Evolutionary conservation across 305 asterid species (phyloP).

Genomic region (Fraxinus greggii): DNA sequence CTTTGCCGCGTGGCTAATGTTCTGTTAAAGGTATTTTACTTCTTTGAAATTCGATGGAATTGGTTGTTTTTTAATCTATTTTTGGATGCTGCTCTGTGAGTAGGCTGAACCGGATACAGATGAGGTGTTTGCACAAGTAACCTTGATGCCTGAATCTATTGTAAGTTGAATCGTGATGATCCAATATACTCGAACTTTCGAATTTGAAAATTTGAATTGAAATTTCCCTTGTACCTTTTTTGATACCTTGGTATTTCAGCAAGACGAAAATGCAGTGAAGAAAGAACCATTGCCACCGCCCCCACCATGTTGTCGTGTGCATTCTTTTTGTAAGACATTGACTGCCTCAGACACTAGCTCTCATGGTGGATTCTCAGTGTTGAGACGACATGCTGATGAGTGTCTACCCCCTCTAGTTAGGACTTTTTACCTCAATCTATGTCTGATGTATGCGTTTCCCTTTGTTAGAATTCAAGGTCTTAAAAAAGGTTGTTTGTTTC

Average conservation of each 20-base stretch:
- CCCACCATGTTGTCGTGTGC: constrained; percentile 65
- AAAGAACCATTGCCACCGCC: constrained; percentile 55
- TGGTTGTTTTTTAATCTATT: neutral
- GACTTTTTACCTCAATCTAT: constrained; percentile 10
- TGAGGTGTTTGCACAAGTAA: constrained; percentile 91
- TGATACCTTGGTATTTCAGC: constrained; percentile 43
- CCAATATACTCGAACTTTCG: neutral
- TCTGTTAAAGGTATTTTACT: constrained; percentile 56
- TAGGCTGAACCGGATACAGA: constrained; percentile 97
- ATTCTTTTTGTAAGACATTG: constrained; percentile 90
- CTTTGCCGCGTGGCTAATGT: constrained; percentile 83
- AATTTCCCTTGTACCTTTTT: neutral
- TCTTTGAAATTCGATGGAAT: neutral
- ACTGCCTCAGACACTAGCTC: constrained; percentile 97
- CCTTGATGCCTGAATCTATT: constrained; percentile 70
- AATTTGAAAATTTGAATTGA: constrained; percentile 1
- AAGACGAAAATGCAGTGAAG: constrained; percentile 69
- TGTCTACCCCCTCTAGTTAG: constrained; percentile 93
- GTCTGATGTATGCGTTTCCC: neutral
- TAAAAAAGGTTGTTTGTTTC: constrained; percentile 15
- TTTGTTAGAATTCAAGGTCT: constrained; percentile 10
- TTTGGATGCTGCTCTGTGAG: constrained; percentile 5
- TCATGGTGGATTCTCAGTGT: constrained; percentile 92
- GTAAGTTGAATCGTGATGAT: constrained; percentile 42
- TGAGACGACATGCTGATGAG: constrained; percentile 95